Evolutionary conservation across 2,329 filamentous ascomycete species (phyloP).

Genomic region (Colletotrichum zoysiae): DNA sequence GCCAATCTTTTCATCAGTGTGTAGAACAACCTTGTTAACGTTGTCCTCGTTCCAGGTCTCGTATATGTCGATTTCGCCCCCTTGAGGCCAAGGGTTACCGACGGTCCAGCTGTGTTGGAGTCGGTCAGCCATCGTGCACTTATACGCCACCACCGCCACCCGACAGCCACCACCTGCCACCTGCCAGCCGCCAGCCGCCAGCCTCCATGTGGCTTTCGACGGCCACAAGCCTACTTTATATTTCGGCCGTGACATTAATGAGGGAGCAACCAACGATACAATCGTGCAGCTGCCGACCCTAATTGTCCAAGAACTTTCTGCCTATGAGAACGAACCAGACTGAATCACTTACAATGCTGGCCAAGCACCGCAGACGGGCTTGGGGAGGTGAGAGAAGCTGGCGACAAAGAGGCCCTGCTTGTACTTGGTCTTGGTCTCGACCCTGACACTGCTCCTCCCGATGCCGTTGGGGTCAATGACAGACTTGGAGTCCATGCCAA

Average conservation of each 20-base stretch:
- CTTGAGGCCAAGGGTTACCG: constrained; percentile 67
- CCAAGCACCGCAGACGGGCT: constrained; percentile 76
- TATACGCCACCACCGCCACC: background rate
- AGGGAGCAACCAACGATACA: background rate
- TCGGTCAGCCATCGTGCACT: background rate
- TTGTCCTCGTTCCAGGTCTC: constrained; percentile 72
- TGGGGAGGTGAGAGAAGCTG: constrained; percentile 77
- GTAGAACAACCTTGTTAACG: constrained; percentile 69
- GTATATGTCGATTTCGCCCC: constrained; percentile 75
- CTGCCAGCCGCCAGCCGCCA: no score
- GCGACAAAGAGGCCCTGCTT: constrained; percentile 76
- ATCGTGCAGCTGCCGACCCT: background rate
- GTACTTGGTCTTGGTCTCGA: constrained; percentile 74
- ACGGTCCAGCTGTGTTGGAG: constrained; percentile 58
- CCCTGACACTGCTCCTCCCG: constrained; percentile 69
- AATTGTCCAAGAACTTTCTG: background rate
- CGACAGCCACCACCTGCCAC: no score
- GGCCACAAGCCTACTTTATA: no score
- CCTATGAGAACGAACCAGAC: rapidly evolving
- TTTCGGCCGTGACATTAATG: no score
- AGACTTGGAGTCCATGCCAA: constrained; percentile 54
- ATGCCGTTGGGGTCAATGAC: constrained; percentile 45
- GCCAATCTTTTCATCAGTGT: constrained; percentile 59
- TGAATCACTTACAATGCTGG: constrained; percentile 69
- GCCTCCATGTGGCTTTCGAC: no score